Evolutionary conservation across 768 basidiomycete genomes (phyloP), one percentile per base, ranked within the genome.

Genomic region (Gymnopilus junonius): DNA sequence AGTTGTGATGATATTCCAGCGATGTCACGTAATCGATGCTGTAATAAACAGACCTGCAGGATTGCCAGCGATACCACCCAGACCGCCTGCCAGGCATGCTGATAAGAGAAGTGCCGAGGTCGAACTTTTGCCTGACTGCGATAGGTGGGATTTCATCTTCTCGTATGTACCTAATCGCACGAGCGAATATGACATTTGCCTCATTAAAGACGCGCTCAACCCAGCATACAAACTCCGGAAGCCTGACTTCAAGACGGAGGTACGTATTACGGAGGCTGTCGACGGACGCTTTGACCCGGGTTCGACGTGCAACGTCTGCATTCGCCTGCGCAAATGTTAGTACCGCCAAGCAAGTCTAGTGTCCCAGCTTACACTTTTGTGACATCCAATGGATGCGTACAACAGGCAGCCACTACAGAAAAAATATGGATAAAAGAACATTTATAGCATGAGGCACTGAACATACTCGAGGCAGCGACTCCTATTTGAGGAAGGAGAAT

Each of bases 111-210:
- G 80, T 31, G 81, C 77, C n/a, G 77, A 68, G 0, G 85, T 76
- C 7, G 86, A 85, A n/a, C 87, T 81, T 11, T 78, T 80, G 3
- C 85, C 82, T 32, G 81, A 74, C 64, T 73, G 72, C 12, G 86
- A 82, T 51, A 93, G 71, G 14, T 77, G 77, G 20, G 78, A 75
- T 70, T 94, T 94, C 72, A 92, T 81, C 55, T 87, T 85, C 70
- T 96, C 94, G 70, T 95, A 95, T 21, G 81, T 85, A 23, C 94
- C 94, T 31, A 95, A 77, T 32, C 94, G 87, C 57, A 94, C 92
- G 48, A 95, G 85, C 0, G 93, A 93, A 70, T 96, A 96, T 10
- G 93, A 89, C 93, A 95, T 94, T 77, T 96, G 94, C 55, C 94
- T 85, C 74, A 95, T 80, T 23, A 94, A 75, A 2, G 94, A 93